Conservation (phyloP, 2,329 filamentous ascomycete genomes). For the Beauveria medogensis region DNA sequence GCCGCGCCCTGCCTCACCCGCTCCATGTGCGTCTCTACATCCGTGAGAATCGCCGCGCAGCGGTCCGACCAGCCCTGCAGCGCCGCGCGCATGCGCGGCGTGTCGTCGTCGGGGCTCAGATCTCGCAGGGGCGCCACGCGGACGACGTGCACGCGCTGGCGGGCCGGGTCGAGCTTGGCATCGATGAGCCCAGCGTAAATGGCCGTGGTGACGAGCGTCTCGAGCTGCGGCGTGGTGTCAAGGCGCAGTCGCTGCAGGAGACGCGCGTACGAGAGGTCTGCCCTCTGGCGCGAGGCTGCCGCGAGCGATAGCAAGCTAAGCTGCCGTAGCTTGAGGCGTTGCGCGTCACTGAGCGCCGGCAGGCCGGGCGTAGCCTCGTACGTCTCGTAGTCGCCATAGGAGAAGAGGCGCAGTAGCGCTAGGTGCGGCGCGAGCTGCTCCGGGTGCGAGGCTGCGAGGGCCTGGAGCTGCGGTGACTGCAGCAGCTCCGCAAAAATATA, state of each 20-base stretch:
- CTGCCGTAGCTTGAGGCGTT: constrained; percentile 80
- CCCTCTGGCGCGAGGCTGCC: constrained; percentile 30
- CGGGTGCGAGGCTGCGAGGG: constrained; percentile 43
- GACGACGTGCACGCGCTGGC: constrained; percentile 66
- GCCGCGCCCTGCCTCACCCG: constrained; percentile 53
- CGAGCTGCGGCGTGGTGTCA: constrained; percentile 59
- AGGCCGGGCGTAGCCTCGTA: constrained; percentile 50
- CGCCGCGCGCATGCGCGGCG: constrained; percentile 52
- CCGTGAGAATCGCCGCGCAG: constrained; percentile 64
- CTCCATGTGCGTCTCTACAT: constrained; percentile 68
- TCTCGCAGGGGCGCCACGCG: constrained; percentile 82
- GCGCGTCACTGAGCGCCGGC: constrained; percentile 62
- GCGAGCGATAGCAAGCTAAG: constrained; percentile 81
- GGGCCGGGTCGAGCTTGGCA: constrained; percentile 74
- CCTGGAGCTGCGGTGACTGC: constrained; percentile 68
- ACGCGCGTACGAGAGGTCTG: constrained; percentile 63
- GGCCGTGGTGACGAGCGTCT: constrained; percentile 77
- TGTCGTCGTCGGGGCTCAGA: constrained; percentile 64
- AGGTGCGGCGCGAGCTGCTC: constrained; percentile 57
- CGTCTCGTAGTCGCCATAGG: constrained; percentile 78
- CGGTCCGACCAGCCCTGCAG: constrained; percentile 71
- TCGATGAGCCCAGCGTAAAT: constrained; percentile 79
- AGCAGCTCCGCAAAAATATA: constrained; percentile 95
- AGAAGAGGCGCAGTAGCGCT: constrained; percentile 76
- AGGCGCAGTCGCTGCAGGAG: constrained; percentile 63